These are phyloP conservation scores for Thermoascus crustaceus DNA, from an alignment of 2,329 filamentous ascomycete genomes.

Conservation along the genomic window DNA sequence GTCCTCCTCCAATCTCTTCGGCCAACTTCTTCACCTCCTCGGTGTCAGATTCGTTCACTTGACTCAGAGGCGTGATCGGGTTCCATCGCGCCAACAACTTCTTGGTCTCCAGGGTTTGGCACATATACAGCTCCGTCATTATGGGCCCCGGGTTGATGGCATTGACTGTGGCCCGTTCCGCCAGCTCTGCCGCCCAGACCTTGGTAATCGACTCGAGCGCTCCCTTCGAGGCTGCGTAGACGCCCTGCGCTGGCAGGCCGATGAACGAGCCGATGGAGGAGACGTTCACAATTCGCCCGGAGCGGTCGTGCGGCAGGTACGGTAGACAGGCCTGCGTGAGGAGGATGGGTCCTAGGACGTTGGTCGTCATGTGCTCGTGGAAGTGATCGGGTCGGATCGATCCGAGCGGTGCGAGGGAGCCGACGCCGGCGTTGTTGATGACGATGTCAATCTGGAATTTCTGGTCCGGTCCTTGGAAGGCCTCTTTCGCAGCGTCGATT, in stretches of 20 bases:
- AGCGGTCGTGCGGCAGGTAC: conserved; percentile 61
- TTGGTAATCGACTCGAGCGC: conserved; percentile 62
- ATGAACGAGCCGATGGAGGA: conserved; percentile 51
- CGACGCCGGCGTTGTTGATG: conserved; percentile 75
- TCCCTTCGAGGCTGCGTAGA: conserved; percentile 60
- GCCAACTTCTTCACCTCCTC: neutral
- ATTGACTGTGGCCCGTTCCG: conserved; percentile 56
- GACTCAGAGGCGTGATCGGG: neutral
- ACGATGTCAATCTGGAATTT: conserved; percentile 70
- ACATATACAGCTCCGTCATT: conserved; percentile 56
- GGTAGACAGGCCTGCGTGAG: conserved; percentile 65
- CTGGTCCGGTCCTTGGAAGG: conserved; percentile 41
- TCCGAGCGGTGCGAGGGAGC: conserved; percentile 54
- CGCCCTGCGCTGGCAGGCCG: conserved; percentile 51
- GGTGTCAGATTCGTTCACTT: neutral
- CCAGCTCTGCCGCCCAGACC: conserved; percentile 56
- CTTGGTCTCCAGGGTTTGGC: neutral
- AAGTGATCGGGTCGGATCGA: conserved; percentile 57
- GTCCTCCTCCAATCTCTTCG: neutral
- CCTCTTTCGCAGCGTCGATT: conserved; percentile 51
- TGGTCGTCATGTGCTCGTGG: conserved; percentile 64
- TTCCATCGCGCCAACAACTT: neutral
- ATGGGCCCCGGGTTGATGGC: conserved; percentile 60
- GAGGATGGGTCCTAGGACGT: conserved; percentile 72
- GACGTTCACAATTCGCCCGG: conserved; percentile 56